These are phyloP conservation scores for Chaetoceros tenuissimus DNA, from an alignment of 108 stramenopile genomes.

Conservation along the genomic window DNA sequence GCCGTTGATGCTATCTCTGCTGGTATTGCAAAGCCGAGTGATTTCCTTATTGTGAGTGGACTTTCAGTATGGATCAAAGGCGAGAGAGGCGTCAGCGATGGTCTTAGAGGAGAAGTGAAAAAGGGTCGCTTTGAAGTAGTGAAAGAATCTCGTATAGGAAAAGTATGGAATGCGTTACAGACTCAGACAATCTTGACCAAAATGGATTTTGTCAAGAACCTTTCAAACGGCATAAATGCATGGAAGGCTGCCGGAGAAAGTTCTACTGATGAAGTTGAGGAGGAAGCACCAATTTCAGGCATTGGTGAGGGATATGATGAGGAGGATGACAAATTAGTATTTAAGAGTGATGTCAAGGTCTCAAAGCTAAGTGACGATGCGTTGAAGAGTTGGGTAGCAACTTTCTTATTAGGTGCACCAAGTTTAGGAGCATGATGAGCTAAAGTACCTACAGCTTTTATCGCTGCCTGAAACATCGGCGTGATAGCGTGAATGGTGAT, in stretches of 20 bases:
- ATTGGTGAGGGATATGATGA: constrained; percentile 68
- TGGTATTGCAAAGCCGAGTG: constrained; percentile 41
- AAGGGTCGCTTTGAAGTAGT: constrained; percentile 55
- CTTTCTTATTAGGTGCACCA: constrained; percentile 59
- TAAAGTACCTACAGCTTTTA: too few species aligned
- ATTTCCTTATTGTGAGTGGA: constrained; percentile 65
- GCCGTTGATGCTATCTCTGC: constrained; percentile 39
- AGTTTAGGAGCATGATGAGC: constrained; percentile 12
- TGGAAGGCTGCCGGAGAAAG: constrained; percentile 31
- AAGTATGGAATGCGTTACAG: constrained; percentile 37
- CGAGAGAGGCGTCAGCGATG: constrained; percentile 30
- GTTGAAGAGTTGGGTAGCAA: constrained; percentile 63
- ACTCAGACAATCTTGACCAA: constrained; percentile 46
- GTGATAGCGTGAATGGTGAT: too few species aligned
- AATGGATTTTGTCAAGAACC: constrained; percentile 31
- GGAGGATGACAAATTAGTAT: constrained; percentile 64
- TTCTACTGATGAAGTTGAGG: neutral
- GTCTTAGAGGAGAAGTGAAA: constrained; percentile 53
- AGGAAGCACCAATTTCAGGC: constrained; percentile 24
- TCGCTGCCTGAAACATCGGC: too few species aligned
- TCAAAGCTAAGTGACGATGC: constrained; percentile 66
- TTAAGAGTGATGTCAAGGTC: constrained; percentile 62
- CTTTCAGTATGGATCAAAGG: constrained; percentile 59
- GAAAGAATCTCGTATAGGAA: constrained; percentile 19
- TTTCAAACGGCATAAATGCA: constrained; percentile 33